These are phyloP conservation scores for Plasmodium berghei DNA, from an alignment of 169 alveolate genomes.

Conservation along the genomic window DNA sequence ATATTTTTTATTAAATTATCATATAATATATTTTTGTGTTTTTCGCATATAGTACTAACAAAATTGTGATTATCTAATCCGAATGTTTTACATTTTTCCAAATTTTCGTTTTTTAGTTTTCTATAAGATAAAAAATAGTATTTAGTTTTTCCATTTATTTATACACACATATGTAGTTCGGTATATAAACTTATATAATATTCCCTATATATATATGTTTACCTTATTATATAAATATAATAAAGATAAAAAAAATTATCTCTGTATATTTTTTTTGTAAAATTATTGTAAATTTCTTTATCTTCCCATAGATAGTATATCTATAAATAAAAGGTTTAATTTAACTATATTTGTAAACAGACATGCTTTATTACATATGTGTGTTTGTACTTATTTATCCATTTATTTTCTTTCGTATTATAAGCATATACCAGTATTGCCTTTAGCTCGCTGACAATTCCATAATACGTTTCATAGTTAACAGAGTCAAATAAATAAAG, in stretches of 20 bases:
- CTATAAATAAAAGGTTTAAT: constrained; percentile 17
- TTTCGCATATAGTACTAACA: constrained; percentile 34
- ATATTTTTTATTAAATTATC: constrained; percentile 5
- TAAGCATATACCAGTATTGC: constrained; percentile 46
- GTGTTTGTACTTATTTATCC: too few species aligned
- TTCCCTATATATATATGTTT: neutral
- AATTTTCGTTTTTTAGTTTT: constrained; percentile 35
- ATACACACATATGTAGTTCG: neutral
- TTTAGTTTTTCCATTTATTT: neutral
- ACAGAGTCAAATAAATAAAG: constrained; percentile 48
- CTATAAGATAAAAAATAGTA: constrained; percentile 19
- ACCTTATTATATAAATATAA: constrained; percentile 52
- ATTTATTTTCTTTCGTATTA: neutral
- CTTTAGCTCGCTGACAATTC: constrained; percentile 55
- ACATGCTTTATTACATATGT: too few species aligned
- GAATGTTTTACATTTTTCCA: constrained; percentile 43
- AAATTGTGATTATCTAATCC: constrained; percentile 69
- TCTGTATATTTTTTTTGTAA: constrained; percentile 52
- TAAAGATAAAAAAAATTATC: constrained; percentile 61
- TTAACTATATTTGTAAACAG: neutral
- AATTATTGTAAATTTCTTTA: constrained; percentile 63
- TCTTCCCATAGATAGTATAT: constrained; percentile 65
- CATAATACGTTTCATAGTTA: constrained; percentile 60
- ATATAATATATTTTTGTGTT: neutral
- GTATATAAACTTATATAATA: neutral